Percentiles rank a stretch among this genome's conserved stretches.
Evolutionary conservation across 371 early-diverging fungal genomes (phyloP).

Genomic region (Zychaea mexicana): DNA sequence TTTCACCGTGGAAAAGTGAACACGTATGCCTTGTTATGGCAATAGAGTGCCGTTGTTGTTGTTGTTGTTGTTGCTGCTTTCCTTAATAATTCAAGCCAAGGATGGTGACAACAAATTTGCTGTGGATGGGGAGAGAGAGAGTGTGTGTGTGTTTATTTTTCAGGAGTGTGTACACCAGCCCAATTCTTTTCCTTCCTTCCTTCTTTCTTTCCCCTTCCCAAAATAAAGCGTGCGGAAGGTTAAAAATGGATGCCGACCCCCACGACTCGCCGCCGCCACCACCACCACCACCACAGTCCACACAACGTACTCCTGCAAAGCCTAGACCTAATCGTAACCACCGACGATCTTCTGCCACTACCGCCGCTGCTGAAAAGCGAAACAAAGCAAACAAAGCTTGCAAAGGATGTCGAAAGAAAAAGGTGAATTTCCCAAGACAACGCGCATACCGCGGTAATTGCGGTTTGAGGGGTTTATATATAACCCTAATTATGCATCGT

Average conservation of each 20-base stretch:
- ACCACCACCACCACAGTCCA: not conserved
- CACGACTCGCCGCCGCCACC: not conserved
- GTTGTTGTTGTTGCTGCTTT: too few relatives aligned
- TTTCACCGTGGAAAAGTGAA: too few relatives aligned
- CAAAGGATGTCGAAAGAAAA: constrained; percentile 52
- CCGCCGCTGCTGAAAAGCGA: constrained; percentile 14
- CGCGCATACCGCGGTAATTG: too few relatives aligned
- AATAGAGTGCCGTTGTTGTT: too few relatives aligned
- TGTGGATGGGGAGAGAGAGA: not conserved
- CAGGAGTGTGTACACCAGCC: not conserved
- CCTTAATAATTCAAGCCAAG: not conserved
- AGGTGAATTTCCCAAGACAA: constrained; percentile 40
- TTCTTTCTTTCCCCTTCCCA: not conserved
- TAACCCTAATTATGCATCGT: constrained; percentile 36
- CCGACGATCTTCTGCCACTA: not conserved
- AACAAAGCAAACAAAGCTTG: constrained; percentile 52
- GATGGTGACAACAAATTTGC: not conserved
- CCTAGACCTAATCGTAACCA: not conserved
- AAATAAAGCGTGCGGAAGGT: not conserved
- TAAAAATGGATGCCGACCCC: not conserved
- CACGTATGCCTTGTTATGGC: too few relatives aligned
- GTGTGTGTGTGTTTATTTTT: not conserved
- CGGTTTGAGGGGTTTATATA: too few relatives aligned
- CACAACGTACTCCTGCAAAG: not conserved
- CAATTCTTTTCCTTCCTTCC: not conserved